Evolutionary conservation across 305 asterid genomes (phyloP).

Genomic region (Caryopteris hybrid): DNA sequence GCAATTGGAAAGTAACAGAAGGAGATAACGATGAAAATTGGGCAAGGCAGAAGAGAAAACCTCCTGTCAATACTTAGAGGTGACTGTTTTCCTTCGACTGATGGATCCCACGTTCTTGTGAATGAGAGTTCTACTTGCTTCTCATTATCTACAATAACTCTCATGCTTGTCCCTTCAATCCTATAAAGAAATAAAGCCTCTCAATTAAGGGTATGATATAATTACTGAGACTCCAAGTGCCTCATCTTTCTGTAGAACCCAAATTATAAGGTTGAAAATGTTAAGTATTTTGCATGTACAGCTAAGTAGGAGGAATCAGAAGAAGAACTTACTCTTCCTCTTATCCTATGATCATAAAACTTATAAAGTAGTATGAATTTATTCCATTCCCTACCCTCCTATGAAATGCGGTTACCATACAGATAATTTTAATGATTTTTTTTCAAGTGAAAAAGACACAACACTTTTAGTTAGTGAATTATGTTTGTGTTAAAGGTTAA

Average conservation of each 20-base stretch:
- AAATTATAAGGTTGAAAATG: background rate
- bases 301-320: slow-evolving; percentile 4
- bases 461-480: background rate
- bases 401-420: background rate
- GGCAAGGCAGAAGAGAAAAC: slow-evolving; percentile 21
- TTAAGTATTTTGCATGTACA: background rate
- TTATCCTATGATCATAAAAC: background rate
- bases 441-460: background rate
- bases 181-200: slow-evolving; percentile 27
- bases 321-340: background rate
- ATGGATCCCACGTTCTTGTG: slow-evolving; percentile 61
- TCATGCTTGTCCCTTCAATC: slow-evolving; percentile 51
- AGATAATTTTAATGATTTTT: background rate
- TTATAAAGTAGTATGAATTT: background rate
- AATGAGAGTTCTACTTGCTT: slow-evolving; percentile 60
- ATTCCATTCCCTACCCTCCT: background rate
- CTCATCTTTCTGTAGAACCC: background rate
- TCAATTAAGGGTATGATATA: background rate
- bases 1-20: background rate
- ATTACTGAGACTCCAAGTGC: background rate
- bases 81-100: slow-evolving; percentile 48
- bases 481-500: background rate
- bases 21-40: background rate
- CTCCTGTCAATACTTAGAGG: slow-evolving; percentile 63
- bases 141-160: slow-evolving; percentile 46